Percentiles rank a stretch among this genome's conserved stretches.
These are phyloP conservation scores for Metschnikowia baotianmanensis DNA, from an alignment of 805 yeast species.

Conservation along the genomic window DNA sequence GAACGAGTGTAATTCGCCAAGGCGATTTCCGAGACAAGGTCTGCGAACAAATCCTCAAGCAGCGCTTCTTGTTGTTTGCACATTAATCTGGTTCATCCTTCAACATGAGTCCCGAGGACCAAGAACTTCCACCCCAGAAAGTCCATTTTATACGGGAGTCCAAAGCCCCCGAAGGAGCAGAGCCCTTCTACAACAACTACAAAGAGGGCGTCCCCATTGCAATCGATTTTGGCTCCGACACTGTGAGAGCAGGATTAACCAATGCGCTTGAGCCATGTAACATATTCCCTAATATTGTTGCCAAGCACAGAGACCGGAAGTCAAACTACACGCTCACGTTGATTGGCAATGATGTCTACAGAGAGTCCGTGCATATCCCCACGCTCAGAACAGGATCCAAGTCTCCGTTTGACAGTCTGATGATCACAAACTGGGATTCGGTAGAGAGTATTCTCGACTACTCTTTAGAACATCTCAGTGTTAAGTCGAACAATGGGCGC, in stretches of 20 bases:
- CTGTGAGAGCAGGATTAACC: slow-evolving; percentile 59
- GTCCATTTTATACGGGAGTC: slow-evolving; percentile 44
- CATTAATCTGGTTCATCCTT: neutral
- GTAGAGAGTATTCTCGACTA: slow-evolving; percentile 82
- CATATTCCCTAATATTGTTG: slow-evolving; percentile 63
- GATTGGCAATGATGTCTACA: slow-evolving; percentile 77
- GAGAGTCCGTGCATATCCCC: slow-evolving; percentile 48
- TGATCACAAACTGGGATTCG: slow-evolving; percentile 90
- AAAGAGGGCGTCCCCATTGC: slow-evolving; percentile 70
- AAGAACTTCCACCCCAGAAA: slow-evolving; percentile 38
- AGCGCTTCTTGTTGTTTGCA: too few species aligned
- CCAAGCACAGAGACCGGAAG: slow-evolving; percentile 79
- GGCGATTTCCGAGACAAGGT: too few species aligned
- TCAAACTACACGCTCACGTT: slow-evolving; percentile 58
- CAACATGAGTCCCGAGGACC: slow-evolving; percentile 2
- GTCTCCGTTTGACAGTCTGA: slow-evolving; percentile 83
- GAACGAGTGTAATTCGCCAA: too few species aligned
- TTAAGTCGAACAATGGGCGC: slow-evolving; percentile 41
- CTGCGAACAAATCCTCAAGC: too few species aligned
- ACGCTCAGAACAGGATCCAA: slow-evolving; percentile 64
- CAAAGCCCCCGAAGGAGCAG: slow-evolving; percentile 34
- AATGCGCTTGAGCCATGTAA: slow-evolving; percentile 49
- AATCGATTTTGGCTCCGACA: slow-evolving; percentile 76
- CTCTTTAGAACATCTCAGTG: slow-evolving; percentile 75
- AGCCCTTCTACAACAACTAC: slow-evolving; percentile 51